Percentiles rank a stretch among this genome's conserved stretches.
Evolutionary conservation across 352 stramenopile species (phyloP).

Genomic region (Globisporangium takayamanum): DNA sequence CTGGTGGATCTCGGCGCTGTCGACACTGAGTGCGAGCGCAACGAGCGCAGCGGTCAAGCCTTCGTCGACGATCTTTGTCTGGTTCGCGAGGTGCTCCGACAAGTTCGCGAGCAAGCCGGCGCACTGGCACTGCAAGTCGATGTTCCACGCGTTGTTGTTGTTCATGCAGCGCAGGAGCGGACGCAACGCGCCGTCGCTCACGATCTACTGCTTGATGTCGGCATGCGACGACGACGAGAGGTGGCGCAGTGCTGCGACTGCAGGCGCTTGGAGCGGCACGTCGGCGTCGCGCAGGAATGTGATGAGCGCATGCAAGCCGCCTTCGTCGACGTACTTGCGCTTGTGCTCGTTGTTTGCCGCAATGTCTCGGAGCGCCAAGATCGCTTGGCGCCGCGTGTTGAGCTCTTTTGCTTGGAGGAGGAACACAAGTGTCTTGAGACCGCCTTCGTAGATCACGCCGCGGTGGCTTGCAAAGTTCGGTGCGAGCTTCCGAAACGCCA

Average conservation of each 20-base stretch:
- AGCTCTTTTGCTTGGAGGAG: conserved; percentile 87
- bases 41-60: conserved; percentile 82
- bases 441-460: conserved; percentile 81
- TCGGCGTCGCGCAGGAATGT: conserved; percentile 87
- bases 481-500: conserved; percentile 93
- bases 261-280: conserved; percentile 82
- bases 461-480: conserved; percentile 89
- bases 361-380: conserved; percentile 87
- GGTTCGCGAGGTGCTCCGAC: conserved; percentile 88
- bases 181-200: conserved; percentile 73
- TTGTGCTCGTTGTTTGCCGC: conserved; percentile 87
- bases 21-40: conserved; percentile 50
- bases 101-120: conserved; percentile 92
- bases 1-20: conserved; percentile 92
- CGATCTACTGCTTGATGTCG: conserved; percentile 85
- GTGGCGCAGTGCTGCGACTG: conserved; percentile 89
- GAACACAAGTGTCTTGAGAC: conserved; percentile 89
- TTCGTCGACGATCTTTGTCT: conserved; percentile 90
- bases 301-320: conserved; percentile 83
- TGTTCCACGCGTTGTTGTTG: conserved; percentile 56
- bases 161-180: conserved; percentile 86
- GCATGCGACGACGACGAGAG: conserved; percentile 61
- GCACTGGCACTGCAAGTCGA: conserved; percentile 92
- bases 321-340: conserved; percentile 82
- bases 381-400: conserved; percentile 89